Percentiles rank a stretch among this genome's conserved stretches.
Evolutionary conservation across 768 basidiomycete species (phyloP).

Genomic region (Leccinum longicurvipes): DNA sequence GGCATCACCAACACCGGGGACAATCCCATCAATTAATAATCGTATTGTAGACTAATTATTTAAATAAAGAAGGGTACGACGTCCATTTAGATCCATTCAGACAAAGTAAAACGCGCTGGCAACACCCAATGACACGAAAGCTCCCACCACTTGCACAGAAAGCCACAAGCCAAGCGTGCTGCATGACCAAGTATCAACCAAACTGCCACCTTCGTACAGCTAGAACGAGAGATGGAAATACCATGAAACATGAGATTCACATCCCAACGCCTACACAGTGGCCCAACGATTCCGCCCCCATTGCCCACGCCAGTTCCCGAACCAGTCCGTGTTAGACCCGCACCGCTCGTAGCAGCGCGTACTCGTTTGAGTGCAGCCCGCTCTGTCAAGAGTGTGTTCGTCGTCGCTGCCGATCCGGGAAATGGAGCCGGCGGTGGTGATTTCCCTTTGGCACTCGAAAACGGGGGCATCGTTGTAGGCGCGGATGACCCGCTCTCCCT

Average conservation of each 20-base stretch:
- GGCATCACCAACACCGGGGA: neutral
- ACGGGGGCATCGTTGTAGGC: neutral
- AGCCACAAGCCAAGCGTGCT: neutral
- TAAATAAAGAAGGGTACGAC: neutral
- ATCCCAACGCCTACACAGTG: constrained; percentile 12
- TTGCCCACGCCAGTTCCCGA: neutral
- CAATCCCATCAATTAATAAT: neutral
- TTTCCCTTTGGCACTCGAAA: neutral
- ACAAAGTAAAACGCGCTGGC: neutral
- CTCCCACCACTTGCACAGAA: neutral
- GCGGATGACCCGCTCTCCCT: neutral
- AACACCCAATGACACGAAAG: neutral
- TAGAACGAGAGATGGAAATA: neutral
- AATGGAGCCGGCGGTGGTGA: neutral
- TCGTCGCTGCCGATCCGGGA: constrained; percentile 37
- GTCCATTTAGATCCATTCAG: neutral
- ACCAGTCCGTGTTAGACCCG: neutral
- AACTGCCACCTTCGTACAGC: neutral
- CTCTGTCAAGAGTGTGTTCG: constrained; percentile 52
- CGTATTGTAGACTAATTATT: neutral
- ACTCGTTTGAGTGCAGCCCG: constrained; percentile 45
- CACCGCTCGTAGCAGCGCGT: constrained; percentile 9
- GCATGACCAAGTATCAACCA: neutral
- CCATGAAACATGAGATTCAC: neutral
- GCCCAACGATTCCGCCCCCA: neutral